phyloP scores from a whole-genome alignment of 2,329 filamentous ascomycete species.

The Penicillium sclerotiorum region DNA sequence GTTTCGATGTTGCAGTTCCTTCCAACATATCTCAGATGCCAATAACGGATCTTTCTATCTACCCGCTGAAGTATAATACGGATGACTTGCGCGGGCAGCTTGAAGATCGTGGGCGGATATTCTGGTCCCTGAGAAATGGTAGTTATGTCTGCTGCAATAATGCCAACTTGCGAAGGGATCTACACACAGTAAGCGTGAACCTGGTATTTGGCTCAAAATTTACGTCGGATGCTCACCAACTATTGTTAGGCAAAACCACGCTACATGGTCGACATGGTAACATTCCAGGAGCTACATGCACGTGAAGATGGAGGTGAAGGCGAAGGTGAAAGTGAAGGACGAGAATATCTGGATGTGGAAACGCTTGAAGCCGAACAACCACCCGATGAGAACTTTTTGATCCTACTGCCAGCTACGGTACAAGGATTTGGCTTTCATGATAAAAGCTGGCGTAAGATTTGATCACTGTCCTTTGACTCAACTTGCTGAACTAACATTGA shows the following conservation, averaged over 20 bases:
- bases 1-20: not conserved
- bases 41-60: not conserved
- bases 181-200: not conserved
- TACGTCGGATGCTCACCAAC: not conserved
- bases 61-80: not conserved
- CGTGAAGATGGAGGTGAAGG: no score
- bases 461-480: not conserved
- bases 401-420: not conserved
- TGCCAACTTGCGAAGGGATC: not conserved
- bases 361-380: not conserved
- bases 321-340: not conserved
- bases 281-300: not conserved
- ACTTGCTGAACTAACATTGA: not conserved
- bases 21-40: not conserved
- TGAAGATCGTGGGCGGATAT: not conserved
- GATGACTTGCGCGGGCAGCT: not conserved
- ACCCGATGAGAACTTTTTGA: not conserved
- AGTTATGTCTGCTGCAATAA: not conserved
- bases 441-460: constrained; percentile 5
- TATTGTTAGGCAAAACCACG: not conserved
- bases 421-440: constrained; percentile 1
- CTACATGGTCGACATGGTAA: constrained; percentile 2
- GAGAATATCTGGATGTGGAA: not conserved
- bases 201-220: not conserved
- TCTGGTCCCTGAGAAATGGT: not conserved